phyloP scores from a whole-genome alignment of 2,329 filamentous ascomycete genomes.

The Fusarium sp. region DNA sequence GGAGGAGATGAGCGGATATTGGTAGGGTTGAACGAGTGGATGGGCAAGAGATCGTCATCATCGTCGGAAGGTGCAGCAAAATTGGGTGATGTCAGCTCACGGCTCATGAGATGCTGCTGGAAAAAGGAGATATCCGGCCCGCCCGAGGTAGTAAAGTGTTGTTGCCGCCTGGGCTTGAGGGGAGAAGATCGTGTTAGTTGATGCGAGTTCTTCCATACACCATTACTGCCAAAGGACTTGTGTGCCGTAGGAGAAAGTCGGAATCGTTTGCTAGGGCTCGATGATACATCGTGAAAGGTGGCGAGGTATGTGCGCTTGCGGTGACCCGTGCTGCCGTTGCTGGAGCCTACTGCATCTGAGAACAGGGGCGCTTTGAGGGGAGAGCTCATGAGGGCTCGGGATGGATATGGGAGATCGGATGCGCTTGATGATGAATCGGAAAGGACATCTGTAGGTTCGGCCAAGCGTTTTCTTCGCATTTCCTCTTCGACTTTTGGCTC shows the following conservation, averaged over 20 bases:
- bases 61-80: slow-evolving; percentile 78
- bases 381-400: slow-evolving; percentile 81
- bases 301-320: slow-evolving; percentile 73
- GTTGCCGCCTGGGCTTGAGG: slow-evolving; percentile 79
- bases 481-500: slow-evolving; percentile 87
- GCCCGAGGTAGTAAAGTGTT: slow-evolving; percentile 78
- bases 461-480: slow-evolving; percentile 77
- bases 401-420: slow-evolving; percentile 80
- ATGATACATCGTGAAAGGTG: slow-evolving; percentile 67
- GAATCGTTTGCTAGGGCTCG: slow-evolving; percentile 76
- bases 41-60: slow-evolving; percentile 83
- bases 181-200: slow-evolving; percentile 88
- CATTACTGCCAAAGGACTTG: slow-evolving; percentile 67
- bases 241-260: slow-evolving; percentile 71
- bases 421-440: slow-evolving; percentile 90
- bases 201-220: slow-evolving; percentile 81
- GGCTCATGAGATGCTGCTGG: slow-evolving; percentile 75
- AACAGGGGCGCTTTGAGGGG: slow-evolving; percentile 86
- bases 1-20: slow-evolving; percentile 83
- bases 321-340: slow-evolving; percentile 74
- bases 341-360: slow-evolving; percentile 82
- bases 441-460: slow-evolving; percentile 75
- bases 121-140: slow-evolving; percentile 84
- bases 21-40: slow-evolving; percentile 77
- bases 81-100: slow-evolving; percentile 70